Conservation (phyloP, 768 basidiomycete species). For the Thelephora ganbajun region DNA sequence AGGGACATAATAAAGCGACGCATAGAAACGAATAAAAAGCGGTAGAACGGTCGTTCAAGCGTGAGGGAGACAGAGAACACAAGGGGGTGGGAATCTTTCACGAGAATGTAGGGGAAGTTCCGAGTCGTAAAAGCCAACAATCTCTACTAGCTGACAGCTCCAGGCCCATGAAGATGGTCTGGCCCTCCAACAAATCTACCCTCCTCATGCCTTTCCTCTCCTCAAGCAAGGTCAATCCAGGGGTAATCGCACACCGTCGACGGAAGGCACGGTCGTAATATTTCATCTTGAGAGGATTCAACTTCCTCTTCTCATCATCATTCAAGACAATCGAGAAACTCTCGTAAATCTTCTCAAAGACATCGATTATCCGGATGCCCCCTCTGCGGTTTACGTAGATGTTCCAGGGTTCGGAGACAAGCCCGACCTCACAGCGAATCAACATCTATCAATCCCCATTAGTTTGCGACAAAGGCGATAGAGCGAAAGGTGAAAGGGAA, state of each 20-base stretch:
- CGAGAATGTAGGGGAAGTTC: not conserved
- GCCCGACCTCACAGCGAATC: not conserved
- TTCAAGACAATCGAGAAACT: conserved; percentile 6
- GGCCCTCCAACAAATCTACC: conserved; percentile 13
- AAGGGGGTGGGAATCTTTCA: too few species aligned
- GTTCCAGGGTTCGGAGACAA: conserved; percentile 1
- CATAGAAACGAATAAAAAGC: too few species aligned
- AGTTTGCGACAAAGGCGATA: too few species aligned
- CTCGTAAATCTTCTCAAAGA: conserved; percentile 10
- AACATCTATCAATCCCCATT: not conserved
- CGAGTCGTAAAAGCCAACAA: not conserved
- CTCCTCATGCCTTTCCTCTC: conserved; percentile 9
- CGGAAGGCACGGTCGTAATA: conserved; percentile 7
- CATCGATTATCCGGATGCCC: conserved; percentile 8
- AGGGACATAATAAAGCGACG: too few species aligned
- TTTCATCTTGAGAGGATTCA: not conserved
- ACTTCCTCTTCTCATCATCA: conserved; percentile 3
- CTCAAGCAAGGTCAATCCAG: conserved; percentile 5
- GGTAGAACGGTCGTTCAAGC: too few species aligned
- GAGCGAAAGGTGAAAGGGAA: too few species aligned
- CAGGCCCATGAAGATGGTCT: conserved; percentile 12
- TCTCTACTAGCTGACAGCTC: not conserved
- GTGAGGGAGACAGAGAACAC: too few species aligned
- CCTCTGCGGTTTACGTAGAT: conserved; percentile 6
- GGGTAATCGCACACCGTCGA: conserved; percentile 6